Conservation (phyloP, 2,329 filamentous ascomycete species). For the Beauveria pseudobassiana region DNA sequence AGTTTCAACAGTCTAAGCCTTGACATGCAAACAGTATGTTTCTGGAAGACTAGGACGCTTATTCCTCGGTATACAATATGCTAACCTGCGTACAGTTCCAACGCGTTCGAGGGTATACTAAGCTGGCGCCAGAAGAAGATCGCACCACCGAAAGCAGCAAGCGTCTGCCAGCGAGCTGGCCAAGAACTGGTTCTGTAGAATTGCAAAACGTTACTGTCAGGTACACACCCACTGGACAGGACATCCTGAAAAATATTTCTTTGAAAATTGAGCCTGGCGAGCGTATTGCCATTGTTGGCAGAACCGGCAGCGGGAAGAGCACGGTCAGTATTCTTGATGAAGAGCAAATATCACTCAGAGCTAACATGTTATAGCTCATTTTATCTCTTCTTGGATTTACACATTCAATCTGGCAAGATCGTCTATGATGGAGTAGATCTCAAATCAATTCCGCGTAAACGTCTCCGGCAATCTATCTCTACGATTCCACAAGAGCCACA, state of each 20-base stretch:
- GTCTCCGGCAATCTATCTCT: constrained; percentile 46
- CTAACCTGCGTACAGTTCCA: constrained; percentile 30
- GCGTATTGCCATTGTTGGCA: constrained; percentile 70
- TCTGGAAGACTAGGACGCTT: not conserved
- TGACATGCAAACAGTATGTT: constrained; percentile 43
- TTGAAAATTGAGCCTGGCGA: constrained; percentile 55
- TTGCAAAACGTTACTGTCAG: constrained; percentile 42
- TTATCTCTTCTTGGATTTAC: constrained; percentile 50
- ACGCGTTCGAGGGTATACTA: constrained; percentile 40
- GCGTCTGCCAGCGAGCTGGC: constrained; percentile 37
- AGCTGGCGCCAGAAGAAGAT: constrained; percentile 31
- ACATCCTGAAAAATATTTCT: constrained; percentile 43
- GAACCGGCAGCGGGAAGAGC: constrained; percentile 76
- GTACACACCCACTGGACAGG: constrained; percentile 35
- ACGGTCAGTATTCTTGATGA: constrained; percentile 45
- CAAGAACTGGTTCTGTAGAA: constrained; percentile 38
- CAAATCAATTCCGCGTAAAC: constrained; percentile 38
- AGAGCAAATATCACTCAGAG: constrained; percentile 12
- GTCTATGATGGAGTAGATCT: constrained; percentile 50
- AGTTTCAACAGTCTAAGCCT: constrained; percentile 45
- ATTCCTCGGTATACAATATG: not conserved
- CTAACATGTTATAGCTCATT: constrained; percentile 29
- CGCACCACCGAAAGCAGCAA: constrained; percentile 31
- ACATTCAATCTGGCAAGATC: constrained; percentile 43
- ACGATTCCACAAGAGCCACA: constrained; percentile 53